Base-by-base conservation (phyloP, 2,329 filamentous ascomycete species). In the Periconia macrospinosa region DNA sequence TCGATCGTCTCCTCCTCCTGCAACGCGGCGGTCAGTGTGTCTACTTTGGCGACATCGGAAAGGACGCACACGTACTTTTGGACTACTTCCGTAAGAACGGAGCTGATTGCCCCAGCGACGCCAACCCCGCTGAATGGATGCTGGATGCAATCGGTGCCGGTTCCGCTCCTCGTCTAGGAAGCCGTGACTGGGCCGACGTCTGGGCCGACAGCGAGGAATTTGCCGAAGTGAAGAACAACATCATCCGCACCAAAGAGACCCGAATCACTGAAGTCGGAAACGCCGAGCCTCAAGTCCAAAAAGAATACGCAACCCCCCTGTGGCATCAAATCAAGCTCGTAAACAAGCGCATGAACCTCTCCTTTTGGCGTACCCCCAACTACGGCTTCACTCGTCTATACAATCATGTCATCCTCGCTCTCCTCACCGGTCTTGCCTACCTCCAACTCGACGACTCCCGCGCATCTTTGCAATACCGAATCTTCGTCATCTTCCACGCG, bases 401-500 rank as follows among this genome's bases (percentile, higher is more conserved):
- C 79, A 92, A 89, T 68, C 91, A 96, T 70, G 78, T 93, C 55
- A 83, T 86, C 56, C 89, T 96, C 59, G 87, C 89, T 1, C 68
- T 96, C 14, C 77, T 95, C 51, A 91, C 88, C 0, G 92, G 92
- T 62, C 81, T 96, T 13, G 88, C 88, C 33, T 96, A 89, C 72
- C 79, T 95, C 45, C 83, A 91, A 56, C 83, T 96, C 9, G 86
- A 93, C 67, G 76, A 92, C 65, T 91, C 88, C 2, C 84, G 88
- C 10, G 78, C 87, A 1, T 90, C 88, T 1, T 81, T 96, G 5
- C 92, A 96, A 73, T 90, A 94, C 78, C 87, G 88, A 55, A 83
- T 96, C 57, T 96, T 96, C 74, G 85, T 93, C 73, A 90, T 94
- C 72, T 96, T 96, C 83, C 91, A 95, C 71, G 85, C 92, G 48